These are phyloP conservation scores for Aphanocladium album DNA, from an alignment of 2,329 filamentous ascomycete genomes.

Conservation along the genomic window DNA sequence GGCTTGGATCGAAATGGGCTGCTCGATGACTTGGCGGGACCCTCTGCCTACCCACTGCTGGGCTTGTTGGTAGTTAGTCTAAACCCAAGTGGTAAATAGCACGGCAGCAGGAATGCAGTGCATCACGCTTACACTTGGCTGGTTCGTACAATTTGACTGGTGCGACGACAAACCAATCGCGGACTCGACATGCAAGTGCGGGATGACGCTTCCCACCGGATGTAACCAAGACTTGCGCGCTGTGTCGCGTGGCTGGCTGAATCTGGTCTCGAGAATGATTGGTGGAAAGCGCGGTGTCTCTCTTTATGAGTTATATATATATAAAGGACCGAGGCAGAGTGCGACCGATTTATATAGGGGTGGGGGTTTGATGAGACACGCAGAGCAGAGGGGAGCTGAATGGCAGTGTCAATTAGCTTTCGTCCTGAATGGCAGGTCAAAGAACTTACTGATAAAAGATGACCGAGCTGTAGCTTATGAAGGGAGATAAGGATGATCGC, in stretches of 20 bases:
- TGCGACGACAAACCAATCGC: neutral
- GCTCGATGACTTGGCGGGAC: neutral
- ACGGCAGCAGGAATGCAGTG: neutral
- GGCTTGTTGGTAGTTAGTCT: neutral
- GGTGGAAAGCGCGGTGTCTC: neutral
- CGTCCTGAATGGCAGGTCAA: neutral
- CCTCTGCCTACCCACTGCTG: neutral
- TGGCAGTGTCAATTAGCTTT: neutral
- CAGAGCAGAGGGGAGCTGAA: neutral
- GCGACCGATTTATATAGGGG: neutral
- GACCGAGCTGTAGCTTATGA: neutral
- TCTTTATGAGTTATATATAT: neutral
- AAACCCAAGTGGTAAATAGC: neutral
- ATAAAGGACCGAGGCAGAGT: neutral
- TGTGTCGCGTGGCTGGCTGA: neutral
- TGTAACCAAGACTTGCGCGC: neutral
- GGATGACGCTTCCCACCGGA: neutral
- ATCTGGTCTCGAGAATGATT: neutral
- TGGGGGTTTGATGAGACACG: neutral
- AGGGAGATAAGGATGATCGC: neutral
- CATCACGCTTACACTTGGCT: slow-evolving; percentile 8
- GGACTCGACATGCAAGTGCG: neutral
- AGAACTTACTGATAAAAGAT: neutral
- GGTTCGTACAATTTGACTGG: neutral
- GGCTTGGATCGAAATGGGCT: slow-evolving; percentile 6